Base-by-base conservation (phyloP, 805 yeast genomes). In the Novakomyces olei region DNA sequence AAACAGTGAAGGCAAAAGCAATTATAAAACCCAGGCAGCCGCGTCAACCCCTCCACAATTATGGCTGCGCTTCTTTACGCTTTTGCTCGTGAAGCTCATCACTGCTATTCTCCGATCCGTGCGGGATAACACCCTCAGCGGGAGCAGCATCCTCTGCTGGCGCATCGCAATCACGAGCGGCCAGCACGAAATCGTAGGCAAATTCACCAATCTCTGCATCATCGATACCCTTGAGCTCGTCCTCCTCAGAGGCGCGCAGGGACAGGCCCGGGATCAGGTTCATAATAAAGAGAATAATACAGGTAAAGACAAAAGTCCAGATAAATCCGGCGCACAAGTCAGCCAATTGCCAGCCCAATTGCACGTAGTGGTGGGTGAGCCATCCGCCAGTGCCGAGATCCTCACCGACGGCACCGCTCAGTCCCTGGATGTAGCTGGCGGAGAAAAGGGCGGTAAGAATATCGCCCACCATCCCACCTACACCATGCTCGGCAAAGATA, bases 361-460 rank as follows among this genome's bases (percentile, higher is more conserved):
- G 95, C 37, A 55, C 62, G 54, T 64, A 78, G 61, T 79, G 67
- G 45, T 76, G 80, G 60, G 76, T 75, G 39, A 81, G 55, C 88
- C 92, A 78, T 38, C 94, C 94, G 45, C 92, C 92, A 17, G 44
- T 59, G 42, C n/a, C n/a, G n/a, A n/a, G n/a, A n/a, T n/a, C n/a
- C 72, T 36, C 35, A n/a, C 16, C 37, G 17, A 39, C 36, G 19
- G 32, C 34, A 34, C 75, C 83, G 47, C 77, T 83, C 9, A 72
- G 51, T 18, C 73, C 74, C 36, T 80, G 71, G 41, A 79, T 69
- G 53, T 77, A 74, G 53, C 77, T 78, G 32, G 91, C 79, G 18
- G 96, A 92, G 52, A 85, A 85, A 41, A 85, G 61, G 49, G 93
- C 96, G 16, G 95, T 85, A 53, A 81, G 52, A 15, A 75, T 58